Evolutionary conservation across 2,329 filamentous ascomycete genomes (phyloP).

Genomic region (Aureobasidium musti): DNA sequence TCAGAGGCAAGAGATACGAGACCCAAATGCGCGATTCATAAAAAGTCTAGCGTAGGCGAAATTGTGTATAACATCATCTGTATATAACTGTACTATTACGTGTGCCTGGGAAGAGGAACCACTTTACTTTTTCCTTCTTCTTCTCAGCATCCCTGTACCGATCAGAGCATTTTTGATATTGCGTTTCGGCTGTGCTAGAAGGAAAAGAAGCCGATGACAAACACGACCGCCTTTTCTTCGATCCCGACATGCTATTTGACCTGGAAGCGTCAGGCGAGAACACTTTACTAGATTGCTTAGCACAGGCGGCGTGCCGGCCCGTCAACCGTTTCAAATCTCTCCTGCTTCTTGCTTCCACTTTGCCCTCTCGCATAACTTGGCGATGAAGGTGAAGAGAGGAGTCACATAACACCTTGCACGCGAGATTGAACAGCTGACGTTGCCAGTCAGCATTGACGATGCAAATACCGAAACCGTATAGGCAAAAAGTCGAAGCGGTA

Average conservation of each 20-base stretch:
- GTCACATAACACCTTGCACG: not conserved
- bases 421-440: constrained; percentile 13
- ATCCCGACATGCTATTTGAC: not conserved
- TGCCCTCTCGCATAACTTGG: constrained; percentile 7
- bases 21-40: constrained; percentile 41
- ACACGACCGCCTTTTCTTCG: not conserved
- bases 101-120: not conserved
- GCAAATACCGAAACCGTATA: not conserved
- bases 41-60: not conserved
- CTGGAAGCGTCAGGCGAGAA: constrained; percentile 9
- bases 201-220: not conserved
- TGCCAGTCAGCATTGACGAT: not conserved
- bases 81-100: constrained; percentile 22
- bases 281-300: constrained; percentile 3
- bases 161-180: not conserved
- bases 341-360: constrained; percentile 15
- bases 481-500: not conserved
- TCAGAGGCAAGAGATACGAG: constrained; percentile 94
- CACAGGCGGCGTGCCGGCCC: constrained; percentile 16
- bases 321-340: constrained; percentile 14
- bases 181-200: constrained; percentile 1
- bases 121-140: not conserved
- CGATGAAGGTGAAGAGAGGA: not conserved
- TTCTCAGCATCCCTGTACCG: constrained; percentile 5
- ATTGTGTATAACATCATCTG: constrained; percentile 25